Percentiles rank a stretch among this genome's conserved stretches.
Evolutionary conservation across 1,139 yeast species (phyloP).

Genomic region (Candida mesenterica): DNA sequence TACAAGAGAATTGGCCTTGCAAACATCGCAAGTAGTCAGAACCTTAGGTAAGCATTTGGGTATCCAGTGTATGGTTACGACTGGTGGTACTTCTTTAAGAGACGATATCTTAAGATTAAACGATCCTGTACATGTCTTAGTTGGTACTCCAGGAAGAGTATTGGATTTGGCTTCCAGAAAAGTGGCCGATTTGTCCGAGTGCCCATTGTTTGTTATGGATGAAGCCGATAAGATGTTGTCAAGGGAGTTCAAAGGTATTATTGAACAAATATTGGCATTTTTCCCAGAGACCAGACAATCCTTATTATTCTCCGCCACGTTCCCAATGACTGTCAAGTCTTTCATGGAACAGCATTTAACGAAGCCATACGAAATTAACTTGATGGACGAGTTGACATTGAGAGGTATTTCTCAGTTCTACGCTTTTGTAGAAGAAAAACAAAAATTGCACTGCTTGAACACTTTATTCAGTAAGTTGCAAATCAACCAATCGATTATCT

Average conservation of each 20-base stretch:
- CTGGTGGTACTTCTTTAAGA: conserved; percentile 94
- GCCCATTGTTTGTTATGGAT: conserved; percentile 93
- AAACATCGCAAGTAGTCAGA: conserved; percentile 95
- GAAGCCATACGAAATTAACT: conserved; percentile 91
- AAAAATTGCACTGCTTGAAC: conserved; percentile 92
- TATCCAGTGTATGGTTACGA: conserved; percentile 94
- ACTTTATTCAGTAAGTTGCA: conserved; percentile 91
- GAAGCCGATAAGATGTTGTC: conserved; percentile 98
- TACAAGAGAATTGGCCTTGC: conserved; percentile 94
- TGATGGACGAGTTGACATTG: conserved; percentile 95
- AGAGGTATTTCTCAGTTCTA: conserved; percentile 96
- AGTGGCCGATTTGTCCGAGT: conserved; percentile 82
- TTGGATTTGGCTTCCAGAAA: conserved; percentile 89
- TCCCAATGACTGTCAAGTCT: conserved; percentile 89
- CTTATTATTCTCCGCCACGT: conserved; percentile 88
- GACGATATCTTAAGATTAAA: conserved; percentile 92
- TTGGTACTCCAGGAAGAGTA: conserved; percentile 96
- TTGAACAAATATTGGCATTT: conserved; percentile 81
- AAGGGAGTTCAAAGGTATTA: conserved; percentile 83
- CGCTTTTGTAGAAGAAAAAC: conserved; percentile 96
- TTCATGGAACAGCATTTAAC: conserved; percentile 91
- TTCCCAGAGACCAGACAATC: conserved; percentile 84
- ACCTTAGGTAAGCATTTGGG: conserved; percentile 96
- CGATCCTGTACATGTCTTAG: conserved; percentile 88
- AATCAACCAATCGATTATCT: conserved; percentile 93